Percentiles rank a stretch among this genome's conserved stretches.
Conservation (phyloP, 441 rosid genomes). For the Viola pubescens region DNA sequence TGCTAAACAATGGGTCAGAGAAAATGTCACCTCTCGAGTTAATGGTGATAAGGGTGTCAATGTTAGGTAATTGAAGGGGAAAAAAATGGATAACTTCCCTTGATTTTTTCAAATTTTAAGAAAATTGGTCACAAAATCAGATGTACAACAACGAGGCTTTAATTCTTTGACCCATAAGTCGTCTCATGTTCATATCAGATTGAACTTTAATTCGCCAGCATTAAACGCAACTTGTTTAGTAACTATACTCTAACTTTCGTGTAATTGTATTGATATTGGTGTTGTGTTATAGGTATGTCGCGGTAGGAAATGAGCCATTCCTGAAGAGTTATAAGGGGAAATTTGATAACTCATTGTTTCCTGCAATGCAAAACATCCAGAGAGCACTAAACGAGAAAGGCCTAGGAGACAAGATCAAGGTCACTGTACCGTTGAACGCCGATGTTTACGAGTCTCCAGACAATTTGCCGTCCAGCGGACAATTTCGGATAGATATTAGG, state of each 20-base stretch:
- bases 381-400: constrained; percentile 70
- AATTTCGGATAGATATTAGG: constrained; percentile 53
- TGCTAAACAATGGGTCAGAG: constrained; percentile 57
- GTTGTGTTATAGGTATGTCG: constrained; percentile 39
- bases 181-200: not conserved
- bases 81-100: not conserved
- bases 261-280: not conserved
- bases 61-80: constrained; percentile 34
- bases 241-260: not conserved
- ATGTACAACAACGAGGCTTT: not conserved
- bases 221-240: not conserved
- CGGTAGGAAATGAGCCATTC: constrained; percentile 75
- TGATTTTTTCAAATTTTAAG: no score
- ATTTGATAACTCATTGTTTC: constrained; percentile 37
- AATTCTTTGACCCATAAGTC: not conserved
- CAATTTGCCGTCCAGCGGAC: constrained; percentile 54
- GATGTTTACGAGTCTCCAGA: constrained; percentile 45
- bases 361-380: constrained; percentile 72
- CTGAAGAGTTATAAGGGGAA: constrained; percentile 41
- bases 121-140: not conserved
- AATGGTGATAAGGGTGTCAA: constrained; percentile 41
- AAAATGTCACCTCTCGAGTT: constrained; percentile 49
- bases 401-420: constrained; percentile 48
- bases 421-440: constrained; percentile 63
- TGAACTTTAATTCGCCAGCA: not conserved